These are phyloP conservation scores for Boletellus emodensis DNA, from an alignment of 768 basidiomycete species.

Conservation along the genomic window DNA sequence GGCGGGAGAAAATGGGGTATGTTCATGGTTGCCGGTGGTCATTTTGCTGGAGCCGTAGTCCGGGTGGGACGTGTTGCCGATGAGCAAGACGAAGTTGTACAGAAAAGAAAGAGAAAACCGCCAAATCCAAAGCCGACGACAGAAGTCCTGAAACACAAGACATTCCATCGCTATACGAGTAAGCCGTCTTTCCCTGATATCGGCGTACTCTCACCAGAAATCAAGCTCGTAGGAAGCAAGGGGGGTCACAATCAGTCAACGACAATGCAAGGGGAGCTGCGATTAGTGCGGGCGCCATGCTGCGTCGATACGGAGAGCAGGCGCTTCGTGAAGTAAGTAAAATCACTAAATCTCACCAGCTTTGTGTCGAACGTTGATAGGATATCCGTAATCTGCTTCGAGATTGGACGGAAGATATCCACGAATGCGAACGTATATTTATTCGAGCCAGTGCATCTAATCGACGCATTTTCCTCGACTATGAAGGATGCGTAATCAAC, in stretches of 20 bases:
- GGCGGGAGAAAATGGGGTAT: constrained; percentile 82
- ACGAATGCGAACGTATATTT: constrained; percentile 86
- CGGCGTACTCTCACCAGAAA: constrained; percentile 6
- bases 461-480: constrained; percentile 84
- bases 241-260: constrained; percentile 88
- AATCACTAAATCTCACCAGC: not conserved
- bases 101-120: constrained; percentile 49
- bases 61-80: constrained; percentile 56
- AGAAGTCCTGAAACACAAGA: constrained; percentile 86
- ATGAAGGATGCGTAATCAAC: constrained; percentile 70
- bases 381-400: constrained; percentile 82
- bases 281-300: constrained; percentile 88
- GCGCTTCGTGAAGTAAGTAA: constrained; percentile 76
- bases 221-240: constrained; percentile 92
- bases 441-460: constrained; percentile 87
- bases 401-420: constrained; percentile 87
- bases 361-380: constrained; percentile 33
- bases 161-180: constrained; percentile 99
- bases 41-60: constrained; percentile 92
- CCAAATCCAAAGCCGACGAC: constrained; percentile 71
- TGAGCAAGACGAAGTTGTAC: constrained; percentile 37
- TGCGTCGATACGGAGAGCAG: constrained; percentile 94
- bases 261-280: constrained; percentile 93
- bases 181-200: constrained; percentile 29
- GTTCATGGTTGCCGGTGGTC: constrained; percentile 97